Conservation (phyloP, 768 basidiomycete species). For the Naganishia onofrii region DNA sequence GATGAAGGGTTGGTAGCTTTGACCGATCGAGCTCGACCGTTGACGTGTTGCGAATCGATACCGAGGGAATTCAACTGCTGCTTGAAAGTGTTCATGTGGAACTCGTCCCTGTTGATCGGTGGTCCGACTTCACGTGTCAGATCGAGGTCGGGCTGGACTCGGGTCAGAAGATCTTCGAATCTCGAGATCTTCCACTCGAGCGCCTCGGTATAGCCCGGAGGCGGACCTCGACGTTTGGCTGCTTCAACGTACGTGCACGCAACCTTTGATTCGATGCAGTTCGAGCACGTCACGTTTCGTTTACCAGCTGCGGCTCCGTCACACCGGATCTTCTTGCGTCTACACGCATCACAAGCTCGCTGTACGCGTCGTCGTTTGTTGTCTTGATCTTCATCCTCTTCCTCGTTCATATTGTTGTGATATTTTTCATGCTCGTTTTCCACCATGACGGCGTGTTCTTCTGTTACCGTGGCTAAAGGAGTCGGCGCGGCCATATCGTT, state of each 20-base stretch:
- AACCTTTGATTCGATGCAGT: conserved; percentile 42
- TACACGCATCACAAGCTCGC: conserved; percentile 67
- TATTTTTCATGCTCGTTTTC: conserved; percentile 8
- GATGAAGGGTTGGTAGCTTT: conserved; percentile 15
- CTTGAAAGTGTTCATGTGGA: conserved; percentile 44
- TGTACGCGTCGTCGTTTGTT: conserved; percentile 26
- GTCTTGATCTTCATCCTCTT: conserved; percentile 14
- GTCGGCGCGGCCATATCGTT: conserved; percentile 16
- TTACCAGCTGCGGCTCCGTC: conserved; percentile 47
- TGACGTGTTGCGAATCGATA: conserved; percentile 36
- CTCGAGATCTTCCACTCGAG: conserved; percentile 49
- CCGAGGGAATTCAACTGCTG: conserved; percentile 37
- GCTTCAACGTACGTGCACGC: conserved; percentile 60
- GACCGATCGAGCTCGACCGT: conserved; percentile 22
- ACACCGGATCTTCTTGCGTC: conserved; percentile 83
- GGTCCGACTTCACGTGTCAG: conserved; percentile 49
- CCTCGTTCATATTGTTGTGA: conserved; percentile 11
- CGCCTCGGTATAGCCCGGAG: conserved; percentile 48
- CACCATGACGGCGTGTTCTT: conserved; percentile 1
- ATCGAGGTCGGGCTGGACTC: conserved; percentile 44
- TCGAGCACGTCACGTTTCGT: conserved; percentile 41
- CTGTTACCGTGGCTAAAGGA: conserved; percentile 12
- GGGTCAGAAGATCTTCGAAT: conserved; percentile 47
- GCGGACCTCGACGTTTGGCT: conserved; percentile 48
- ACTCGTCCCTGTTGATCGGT: conserved; percentile 43